phyloP scores from a whole-genome alignment of 345 rosid genomes.

The Hibiscus mutabilis region DNA sequence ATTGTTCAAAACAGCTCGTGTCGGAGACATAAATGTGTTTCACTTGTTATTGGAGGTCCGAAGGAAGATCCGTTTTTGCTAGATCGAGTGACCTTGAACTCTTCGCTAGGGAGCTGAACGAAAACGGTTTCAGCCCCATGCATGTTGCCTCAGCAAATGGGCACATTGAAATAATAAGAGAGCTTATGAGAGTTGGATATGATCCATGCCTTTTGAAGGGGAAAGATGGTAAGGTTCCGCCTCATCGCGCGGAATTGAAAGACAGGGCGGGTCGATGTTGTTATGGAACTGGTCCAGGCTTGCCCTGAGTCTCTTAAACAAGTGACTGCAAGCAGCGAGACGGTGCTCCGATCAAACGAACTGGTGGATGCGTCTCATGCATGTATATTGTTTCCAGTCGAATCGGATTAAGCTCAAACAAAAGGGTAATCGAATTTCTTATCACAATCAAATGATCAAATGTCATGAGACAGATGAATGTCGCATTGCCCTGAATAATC shows the following conservation, averaged over 20 bases:
- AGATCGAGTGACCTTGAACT: background rate
- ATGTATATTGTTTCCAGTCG: no score
- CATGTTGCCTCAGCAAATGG: conserved; percentile 28
- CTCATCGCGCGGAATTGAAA: conserved; percentile 30
- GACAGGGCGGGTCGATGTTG: conserved; percentile 19
- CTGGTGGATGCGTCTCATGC: no score
- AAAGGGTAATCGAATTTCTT: no score
- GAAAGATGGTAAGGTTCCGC: conserved; percentile 28
- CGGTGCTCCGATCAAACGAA: conserved; percentile 14
- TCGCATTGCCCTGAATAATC: no score
- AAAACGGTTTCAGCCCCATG: conserved; percentile 25
- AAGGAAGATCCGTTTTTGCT: conserved; percentile 4
- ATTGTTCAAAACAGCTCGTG: conserved; percentile 15
- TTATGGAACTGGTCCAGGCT: conserved; percentile 25
- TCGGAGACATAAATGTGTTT: background rate
- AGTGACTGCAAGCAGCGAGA: conserved; percentile 25
- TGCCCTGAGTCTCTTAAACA: conserved; percentile 19
- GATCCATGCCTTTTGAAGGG: conserved; percentile 35
- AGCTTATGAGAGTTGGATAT: conserved; percentile 22
- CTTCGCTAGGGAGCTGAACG: conserved; percentile 21
- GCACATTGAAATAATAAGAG: conserved; percentile 18
- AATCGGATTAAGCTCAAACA: no score
- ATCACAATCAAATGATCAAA: no score
- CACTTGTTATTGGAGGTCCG: background rate
- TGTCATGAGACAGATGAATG: no score